Evolutionary conservation across 352 stramenopile species (phyloP).

Genomic region (Globisporangium abappressorium): DNA sequence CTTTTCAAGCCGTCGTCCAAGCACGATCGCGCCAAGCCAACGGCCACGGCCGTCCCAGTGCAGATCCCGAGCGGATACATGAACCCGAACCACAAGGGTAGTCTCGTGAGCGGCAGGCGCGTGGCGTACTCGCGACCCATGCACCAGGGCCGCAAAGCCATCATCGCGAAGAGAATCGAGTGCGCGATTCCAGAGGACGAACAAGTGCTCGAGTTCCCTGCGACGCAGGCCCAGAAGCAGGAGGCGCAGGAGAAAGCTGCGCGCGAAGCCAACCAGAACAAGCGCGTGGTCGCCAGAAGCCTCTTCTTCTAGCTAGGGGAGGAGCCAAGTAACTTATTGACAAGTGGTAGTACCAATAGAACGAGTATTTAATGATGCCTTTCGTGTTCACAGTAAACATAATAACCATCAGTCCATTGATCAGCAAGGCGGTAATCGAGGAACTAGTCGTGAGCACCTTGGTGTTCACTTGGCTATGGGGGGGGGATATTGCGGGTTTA

Average conservation of each 20-base stretch:
- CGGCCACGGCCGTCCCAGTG: not conserved
- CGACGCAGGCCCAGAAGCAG: conserved; percentile 1
- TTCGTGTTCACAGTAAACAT: not conserved
- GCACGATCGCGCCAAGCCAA: not conserved
- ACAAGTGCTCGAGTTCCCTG: conserved; percentile 8
- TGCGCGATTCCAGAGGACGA: conserved; percentile 12
- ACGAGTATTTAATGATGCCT: not conserved
- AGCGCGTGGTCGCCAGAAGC: conserved; percentile 3
- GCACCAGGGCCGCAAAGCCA: conserved; percentile 11
- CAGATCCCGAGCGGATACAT: conserved; percentile 13
- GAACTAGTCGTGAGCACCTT: no score
- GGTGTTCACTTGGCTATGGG: no score
- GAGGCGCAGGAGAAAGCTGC: not conserved
- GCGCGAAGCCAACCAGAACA: not conserved
- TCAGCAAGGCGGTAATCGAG: no score
- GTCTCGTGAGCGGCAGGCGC: conserved; percentile 14
- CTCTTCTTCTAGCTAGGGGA: conserved; percentile 2
- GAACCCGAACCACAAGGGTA: conserved; percentile 12
- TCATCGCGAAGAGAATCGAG: not conserved
- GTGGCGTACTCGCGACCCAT: conserved; percentile 15
- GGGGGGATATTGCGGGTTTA: no score
- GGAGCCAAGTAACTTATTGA: not conserved
- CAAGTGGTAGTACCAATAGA: not conserved
- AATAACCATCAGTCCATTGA: not conserved
- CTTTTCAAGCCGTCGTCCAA: conserved; percentile 13